Evolutionary conservation across 2,329 filamentous ascomycete species (phyloP), one percentile per base, ranked within the genome.

Genomic region (Hymenoscyphus linearis): DNA sequence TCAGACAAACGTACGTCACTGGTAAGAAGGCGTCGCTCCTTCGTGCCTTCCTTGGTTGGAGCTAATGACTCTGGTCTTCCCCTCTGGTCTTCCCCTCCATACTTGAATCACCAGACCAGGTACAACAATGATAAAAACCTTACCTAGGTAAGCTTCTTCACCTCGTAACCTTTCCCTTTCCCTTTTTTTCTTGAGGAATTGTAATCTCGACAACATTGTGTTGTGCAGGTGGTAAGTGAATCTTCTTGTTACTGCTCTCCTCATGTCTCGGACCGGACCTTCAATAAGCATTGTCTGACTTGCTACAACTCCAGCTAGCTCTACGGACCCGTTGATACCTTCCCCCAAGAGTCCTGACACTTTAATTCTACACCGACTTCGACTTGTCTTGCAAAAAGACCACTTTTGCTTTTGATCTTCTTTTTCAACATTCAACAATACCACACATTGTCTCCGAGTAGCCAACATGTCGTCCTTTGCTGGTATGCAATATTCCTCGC

Each of bases 401-500:
- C 12, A 22, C 13, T 50, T 12, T 2, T 22, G 1, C 1, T 50
- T 47, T 9, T 9, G 14, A 50, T 18, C 9, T 50, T 10, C 18
- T 50, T 10, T 22, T 18, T 18, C 22, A 12, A 13, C 10, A 50
- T 12, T 10, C 18, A 50, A 25, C 18, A 50, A 50, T 12, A 25
- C 18, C 18, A 50, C 22, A 25, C 2, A 50, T 31, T 31, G 31
- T 31, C 44, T 13, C 5, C 4, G 52, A 14, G 13, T n/a, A 50
- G 25, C 27, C 55, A 57, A 9, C 2, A 57, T 57, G 55, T 44
- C 55, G 22, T 44, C 35, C 37, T 57, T 57, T 47, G 37, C 55
- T 44, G 5, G 55, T 57, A 57, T 18, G 55, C 10, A 36, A 37
- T 27, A 25, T 5, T 54, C 26, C n/a, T 7, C 4, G 14, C 25